These are phyloP conservation scores for Alternaria ventricosa DNA, from an alignment of 2,329 filamentous ascomycete species.

Conservation along the genomic window DNA sequence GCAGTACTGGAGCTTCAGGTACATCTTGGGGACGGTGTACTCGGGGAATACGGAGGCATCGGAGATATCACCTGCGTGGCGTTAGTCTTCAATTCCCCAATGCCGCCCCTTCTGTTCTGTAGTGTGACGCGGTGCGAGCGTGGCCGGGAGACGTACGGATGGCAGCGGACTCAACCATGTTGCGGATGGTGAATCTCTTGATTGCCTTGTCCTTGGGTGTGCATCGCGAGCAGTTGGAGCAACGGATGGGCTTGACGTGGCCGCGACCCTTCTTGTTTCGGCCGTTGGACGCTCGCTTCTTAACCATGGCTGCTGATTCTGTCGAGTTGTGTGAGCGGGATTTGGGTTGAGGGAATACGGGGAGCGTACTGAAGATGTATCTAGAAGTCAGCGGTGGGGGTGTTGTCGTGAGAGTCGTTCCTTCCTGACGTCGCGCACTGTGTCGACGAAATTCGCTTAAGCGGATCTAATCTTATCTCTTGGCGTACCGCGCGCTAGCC, in stretches of 20 bases:
- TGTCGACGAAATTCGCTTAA: slow-evolving; percentile 32
- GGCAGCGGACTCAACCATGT: slow-evolving; percentile 99
- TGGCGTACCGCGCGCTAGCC: slow-evolving; percentile 21
- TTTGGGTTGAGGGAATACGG: slow-evolving; percentile 4
- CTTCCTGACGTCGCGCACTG: slow-evolving; percentile 26
- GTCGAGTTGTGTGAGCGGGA: slow-evolving; percentile 26
- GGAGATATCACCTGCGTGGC: slow-evolving; percentile 90
- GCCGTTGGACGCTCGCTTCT: slow-evolving; percentile 82
- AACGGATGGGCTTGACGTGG: slow-evolving; percentile 99
- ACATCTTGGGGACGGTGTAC: slow-evolving; percentile 99
- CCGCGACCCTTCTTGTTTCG: slow-evolving; percentile 99
- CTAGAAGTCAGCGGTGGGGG: slow-evolving; percentile 45
- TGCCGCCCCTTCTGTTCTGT: slow-evolving; percentile 3
- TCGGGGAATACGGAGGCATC: slow-evolving; percentile 99
- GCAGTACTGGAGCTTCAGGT: slow-evolving; percentile 99
- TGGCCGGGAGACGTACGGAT: slow-evolving; percentile 78
- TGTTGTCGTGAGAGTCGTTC: slow-evolving; percentile 40
- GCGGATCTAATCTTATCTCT: slow-evolving; percentile 42
- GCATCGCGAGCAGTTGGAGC: slow-evolving; percentile 80
- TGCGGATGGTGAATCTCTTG: slow-evolving; percentile 99
- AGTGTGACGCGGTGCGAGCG: slow-evolving; percentile 6
- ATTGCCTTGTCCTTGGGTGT: slow-evolving; percentile 99
- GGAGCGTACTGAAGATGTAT: slow-evolving; percentile 46
- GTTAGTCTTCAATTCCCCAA: slow-evolving; percentile 29
- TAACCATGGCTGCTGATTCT: slow-evolving; percentile 70